Evolutionary conservation across 108 stramenopile genomes (phyloP), one percentile per base, ranked within the genome.

Genomic region (Cyclotella kingstonii): DNA sequence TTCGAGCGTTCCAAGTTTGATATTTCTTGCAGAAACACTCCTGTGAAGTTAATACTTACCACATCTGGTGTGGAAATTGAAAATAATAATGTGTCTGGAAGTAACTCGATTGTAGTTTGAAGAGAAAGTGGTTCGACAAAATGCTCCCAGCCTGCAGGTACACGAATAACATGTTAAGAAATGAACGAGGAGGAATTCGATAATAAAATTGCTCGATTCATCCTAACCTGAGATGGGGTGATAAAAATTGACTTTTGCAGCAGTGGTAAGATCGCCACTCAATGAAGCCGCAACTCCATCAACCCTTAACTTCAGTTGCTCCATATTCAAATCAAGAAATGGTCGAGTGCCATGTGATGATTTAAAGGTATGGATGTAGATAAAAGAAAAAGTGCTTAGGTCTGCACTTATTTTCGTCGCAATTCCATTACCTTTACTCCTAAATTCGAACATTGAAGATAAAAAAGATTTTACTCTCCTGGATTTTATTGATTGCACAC

Each of bases 381-480:
- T 78, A 43, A 85, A 80, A 27, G 89, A 86, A 29, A 86, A 56
- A 0, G 55, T 28, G 22, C 77, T 76, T 48, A 90, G 43, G 42
- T 90, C 85, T n/a, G 75, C 38, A 15, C 77, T 63, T 14, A 90
- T 73, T 35, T 33, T 65, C 8, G 89, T 86, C 23, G 85, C 85
- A 51, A 90, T 85, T 9, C 89, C 84, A n/a, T 84, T 70, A 0
- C 89, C 89, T 52, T 67, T 70, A n/a, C 66, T 84, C 79, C 61
- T 81, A 78, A 36, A 75, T 79, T 35, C 62, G 66, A 10, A 84
- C 29, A 5, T 84, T 33, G 21, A 63, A 18, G 27, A 68, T 46
- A 26, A 47, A 36, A 36, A 79, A 15, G 1, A 66, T 38, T 17
- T 31, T 49, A 27, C 15, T 51, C n/a, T 48, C 21, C n/a, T 49